These are phyloP conservation scores for Populus deltoides DNA, from an alignment of 345 rosid genomes.

Conservation along the genomic window DNA sequence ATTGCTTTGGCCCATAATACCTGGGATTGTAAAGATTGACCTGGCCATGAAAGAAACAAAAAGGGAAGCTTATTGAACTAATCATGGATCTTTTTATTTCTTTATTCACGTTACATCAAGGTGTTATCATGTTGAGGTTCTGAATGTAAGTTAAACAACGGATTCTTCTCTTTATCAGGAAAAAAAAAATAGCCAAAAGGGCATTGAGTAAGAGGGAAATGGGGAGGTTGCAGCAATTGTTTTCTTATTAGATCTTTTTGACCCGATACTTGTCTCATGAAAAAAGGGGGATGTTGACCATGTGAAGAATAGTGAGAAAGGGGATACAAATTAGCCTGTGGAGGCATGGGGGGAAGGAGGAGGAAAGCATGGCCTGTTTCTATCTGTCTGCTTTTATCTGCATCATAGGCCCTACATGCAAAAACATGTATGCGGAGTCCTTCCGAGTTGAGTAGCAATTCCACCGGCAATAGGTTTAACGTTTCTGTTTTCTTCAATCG, in stretches of 20 bases:
- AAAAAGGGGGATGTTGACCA: neutral
- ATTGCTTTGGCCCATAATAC: slow-evolving; percentile 4
- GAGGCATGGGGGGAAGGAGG: slow-evolving; percentile 27
- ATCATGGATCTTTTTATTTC: neutral
- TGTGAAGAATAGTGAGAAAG: slow-evolving; percentile 5
- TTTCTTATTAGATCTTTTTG: slow-evolving; percentile 16
- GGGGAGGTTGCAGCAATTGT: neutral
- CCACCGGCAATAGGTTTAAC: neutral
- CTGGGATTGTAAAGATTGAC: slow-evolving; percentile 1
- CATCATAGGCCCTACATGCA: slow-evolving; percentile 26
- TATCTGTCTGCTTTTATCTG: slow-evolving; percentile 32
- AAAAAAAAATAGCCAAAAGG: neutral
- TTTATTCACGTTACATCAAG: slow-evolving; percentile 11
- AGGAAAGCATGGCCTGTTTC: slow-evolving; percentile 30
- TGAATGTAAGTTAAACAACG: neutral
- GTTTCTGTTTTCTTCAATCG: neutral
- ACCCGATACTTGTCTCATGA: slow-evolving; percentile 1
- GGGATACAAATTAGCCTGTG: slow-evolving; percentile 22
- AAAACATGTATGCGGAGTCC: neutral
- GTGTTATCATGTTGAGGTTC: slow-evolving; percentile 20
- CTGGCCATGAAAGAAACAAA: neutral
- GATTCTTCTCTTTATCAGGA: neutral
- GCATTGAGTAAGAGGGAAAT: neutral
- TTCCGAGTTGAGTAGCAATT: neutral
- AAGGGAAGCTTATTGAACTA: neutral